Evolutionary conservation across 2,329 filamentous ascomycete genomes (phyloP).

Genomic region (Ustulina deusta): DNA sequence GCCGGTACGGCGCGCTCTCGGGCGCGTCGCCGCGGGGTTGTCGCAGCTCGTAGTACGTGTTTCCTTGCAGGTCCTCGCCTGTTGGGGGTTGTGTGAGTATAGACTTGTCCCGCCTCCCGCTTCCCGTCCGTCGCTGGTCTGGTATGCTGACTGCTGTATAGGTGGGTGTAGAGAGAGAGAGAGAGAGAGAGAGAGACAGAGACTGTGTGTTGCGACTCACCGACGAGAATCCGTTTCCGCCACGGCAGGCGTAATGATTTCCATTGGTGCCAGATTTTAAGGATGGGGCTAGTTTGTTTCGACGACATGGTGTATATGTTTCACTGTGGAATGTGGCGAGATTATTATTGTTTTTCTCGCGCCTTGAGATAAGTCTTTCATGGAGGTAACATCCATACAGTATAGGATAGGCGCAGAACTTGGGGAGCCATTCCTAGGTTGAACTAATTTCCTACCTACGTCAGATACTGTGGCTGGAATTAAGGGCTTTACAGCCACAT

Average conservation of each 20-base stretch:
- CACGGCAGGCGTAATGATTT: conserved; percentile 72
- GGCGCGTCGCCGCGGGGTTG: conserved; percentile 57
- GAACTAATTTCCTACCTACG: no score
- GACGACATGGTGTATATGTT: conserved; percentile 49
- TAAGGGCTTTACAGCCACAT: neutral
- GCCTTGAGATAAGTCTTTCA: no score
- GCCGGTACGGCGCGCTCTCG: conserved; percentile 59
- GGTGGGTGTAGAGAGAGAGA: neutral
- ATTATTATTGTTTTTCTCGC: no score
- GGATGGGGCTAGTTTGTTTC: conserved; percentile 54
- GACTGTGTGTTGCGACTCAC: conserved; percentile 52
- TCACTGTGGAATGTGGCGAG: conserved; percentile 24
- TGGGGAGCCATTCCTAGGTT: no score
- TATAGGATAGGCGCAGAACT: no score
- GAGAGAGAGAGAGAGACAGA: neutral
- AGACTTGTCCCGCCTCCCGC: neutral
- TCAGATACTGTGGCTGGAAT: no score
- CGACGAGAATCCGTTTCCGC: conserved; percentile 72
- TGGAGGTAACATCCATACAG: no score
- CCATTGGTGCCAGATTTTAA: conserved; percentile 69
- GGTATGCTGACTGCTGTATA: neutral
- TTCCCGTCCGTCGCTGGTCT: neutral
- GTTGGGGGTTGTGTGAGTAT: conserved; percentile 14
- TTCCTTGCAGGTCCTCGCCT: conserved; percentile 74
- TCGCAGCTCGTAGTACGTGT: conserved; percentile 77